Evolutionary conservation across 768 basidiomycete species (phyloP).

Genomic region (Suillus luteus): DNA sequence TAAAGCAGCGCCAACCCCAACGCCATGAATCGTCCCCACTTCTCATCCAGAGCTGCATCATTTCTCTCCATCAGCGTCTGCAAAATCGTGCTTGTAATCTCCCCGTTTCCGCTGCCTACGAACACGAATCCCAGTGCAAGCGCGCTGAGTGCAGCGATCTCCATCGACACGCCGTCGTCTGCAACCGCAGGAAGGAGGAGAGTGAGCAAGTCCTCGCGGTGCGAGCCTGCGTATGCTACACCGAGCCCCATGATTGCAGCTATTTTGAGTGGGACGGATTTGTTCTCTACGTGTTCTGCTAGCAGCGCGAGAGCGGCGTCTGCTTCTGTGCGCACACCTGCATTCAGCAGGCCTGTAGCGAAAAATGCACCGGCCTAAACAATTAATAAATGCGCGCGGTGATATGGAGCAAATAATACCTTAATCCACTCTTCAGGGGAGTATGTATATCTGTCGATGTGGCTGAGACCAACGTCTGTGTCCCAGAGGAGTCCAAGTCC

Average conservation of each 20-base stretch:
- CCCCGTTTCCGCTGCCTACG: conserved; percentile 93
- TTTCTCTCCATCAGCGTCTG: conserved; percentile 89
- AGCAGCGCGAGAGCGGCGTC: conserved; percentile 92
- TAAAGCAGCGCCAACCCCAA: conserved; percentile 89
- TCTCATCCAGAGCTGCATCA: conserved; percentile 79
- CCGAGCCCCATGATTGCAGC: conserved; percentile 92
- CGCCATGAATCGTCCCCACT: conserved; percentile 92
- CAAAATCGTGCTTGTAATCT: conserved; percentile 85
- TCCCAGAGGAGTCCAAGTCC: conserved; percentile 96
- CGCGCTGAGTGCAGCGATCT: conserved; percentile 83
- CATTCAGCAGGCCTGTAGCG: conserved; percentile 91
- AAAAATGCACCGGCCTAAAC: conserved; percentile 85
- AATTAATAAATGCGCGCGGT: background rate
- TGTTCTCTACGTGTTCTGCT: conserved; percentile 87
- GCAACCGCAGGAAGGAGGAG: conserved; percentile 79
- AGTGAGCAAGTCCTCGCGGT: conserved; percentile 79
- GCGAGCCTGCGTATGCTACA: conserved; percentile 92
- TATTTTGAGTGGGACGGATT: conserved; percentile 79
- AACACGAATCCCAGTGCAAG: conserved; percentile 93
- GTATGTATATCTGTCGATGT: conserved; percentile 98
- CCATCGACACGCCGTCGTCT: conserved; percentile 85
- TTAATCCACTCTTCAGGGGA: conserved; percentile 97
- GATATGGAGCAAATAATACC: conserved; percentile 33
- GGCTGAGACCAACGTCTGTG: conserved; percentile 88
- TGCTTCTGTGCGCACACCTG: conserved; percentile 86